These are phyloP conservation scores for Apostasia ramifera DNA, from an alignment of 106 monocot genomes.

Conservation along the genomic window DNA sequence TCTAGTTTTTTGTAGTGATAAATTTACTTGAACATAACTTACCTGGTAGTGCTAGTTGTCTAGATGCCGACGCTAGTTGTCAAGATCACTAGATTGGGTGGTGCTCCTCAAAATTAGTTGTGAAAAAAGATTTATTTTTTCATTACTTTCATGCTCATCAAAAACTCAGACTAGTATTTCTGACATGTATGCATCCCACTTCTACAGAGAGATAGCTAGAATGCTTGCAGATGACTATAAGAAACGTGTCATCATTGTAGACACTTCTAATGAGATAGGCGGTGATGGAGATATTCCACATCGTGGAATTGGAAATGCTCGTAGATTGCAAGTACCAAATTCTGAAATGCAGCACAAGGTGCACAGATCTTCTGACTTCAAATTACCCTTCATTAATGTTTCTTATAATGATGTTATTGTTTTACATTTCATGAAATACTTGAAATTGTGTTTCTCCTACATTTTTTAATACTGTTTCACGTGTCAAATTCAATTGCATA, in stretches of 20 bases:
- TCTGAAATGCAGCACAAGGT: slow-evolving; percentile 85
- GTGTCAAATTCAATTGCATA: too few relatives aligned
- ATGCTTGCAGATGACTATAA: slow-evolving; percentile 85
- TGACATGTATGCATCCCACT: not conserved
- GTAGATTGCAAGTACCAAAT: slow-evolving; percentile 86
- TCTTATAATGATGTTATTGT: not conserved
- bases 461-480: too few relatives aligned
- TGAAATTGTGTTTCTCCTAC: too few relatives aligned
- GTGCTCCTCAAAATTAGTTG: not conserved
- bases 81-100: not conserved
- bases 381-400: not conserved
- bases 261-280: slow-evolving; percentile 98
- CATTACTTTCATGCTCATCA: not conserved
- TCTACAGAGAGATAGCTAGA: slow-evolving; percentile 69
- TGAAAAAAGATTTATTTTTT: not conserved
- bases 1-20: too few relatives aligned
- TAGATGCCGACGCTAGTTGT: too few relatives aligned
- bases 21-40: too few relatives aligned
- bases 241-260: slow-evolving; percentile 91
- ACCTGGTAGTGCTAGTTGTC: too few relatives aligned
- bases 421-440: too few relatives aligned
- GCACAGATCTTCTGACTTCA: not conserved
- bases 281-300: slow-evolving; percentile 97
- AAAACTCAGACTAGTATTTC: not conserved
- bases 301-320: slow-evolving; percentile 74